A percentile compares a stretch with the other conserved stretches of the same genome.
phyloP scores from a whole-genome alignment of 2,329 filamentous ascomycete species.

The Ceratocystis huliohia region DNA sequence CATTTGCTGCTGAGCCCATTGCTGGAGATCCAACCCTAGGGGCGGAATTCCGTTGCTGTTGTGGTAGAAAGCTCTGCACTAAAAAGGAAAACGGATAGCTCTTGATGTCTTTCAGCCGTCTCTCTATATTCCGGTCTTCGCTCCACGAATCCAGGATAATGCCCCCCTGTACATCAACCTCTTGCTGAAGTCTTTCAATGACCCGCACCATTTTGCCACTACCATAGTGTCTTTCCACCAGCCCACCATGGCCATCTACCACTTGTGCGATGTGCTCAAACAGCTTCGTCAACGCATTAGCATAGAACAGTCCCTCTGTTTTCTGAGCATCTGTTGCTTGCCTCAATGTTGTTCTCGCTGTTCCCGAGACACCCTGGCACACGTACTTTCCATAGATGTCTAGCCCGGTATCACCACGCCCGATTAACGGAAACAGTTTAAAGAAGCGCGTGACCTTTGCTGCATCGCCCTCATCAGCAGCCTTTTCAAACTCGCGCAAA shows the following conservation, averaged over 20 bases:
- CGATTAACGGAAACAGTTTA: slow-evolving; percentile 92
- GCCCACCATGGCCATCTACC: slow-evolving; percentile 75
- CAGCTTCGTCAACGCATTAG: slow-evolving; percentile 73
- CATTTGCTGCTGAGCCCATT: slow-evolving; percentile 35
- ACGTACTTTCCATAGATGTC: slow-evolving; percentile 95
- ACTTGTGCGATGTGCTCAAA: slow-evolving; percentile 98
- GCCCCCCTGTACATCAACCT: slow-evolving; percentile 91
- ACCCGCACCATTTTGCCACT: slow-evolving; percentile 86
- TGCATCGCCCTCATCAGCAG: slow-evolving; percentile 74
- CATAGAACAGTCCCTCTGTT: slow-evolving; percentile 67
- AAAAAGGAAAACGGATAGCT: slow-evolving; percentile 96
- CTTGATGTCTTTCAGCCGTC: slow-evolving; percentile 86
- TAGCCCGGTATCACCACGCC: slow-evolving; percentile 71
- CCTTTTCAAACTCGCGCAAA: slow-evolving; percentile 86
- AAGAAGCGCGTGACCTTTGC: slow-evolving; percentile 90
- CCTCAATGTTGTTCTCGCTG: slow-evolving; percentile 69
- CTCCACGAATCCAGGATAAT: slow-evolving; percentile 93
- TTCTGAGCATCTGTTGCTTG: slow-evolving; percentile 40
- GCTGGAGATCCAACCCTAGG: slow-evolving; percentile 68
- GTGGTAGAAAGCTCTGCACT: slow-evolving; percentile 79
- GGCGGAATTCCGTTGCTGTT: slow-evolving; percentile 51
- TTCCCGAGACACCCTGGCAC: slow-evolving; percentile 80
- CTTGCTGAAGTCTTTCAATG: slow-evolving; percentile 81
- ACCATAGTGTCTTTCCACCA: slow-evolving; percentile 92
- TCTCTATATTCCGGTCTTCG: slow-evolving; percentile 73